Conservation (phyloP, 495 filamentous ascomycete species). For the Cladorrhinum samala region DNA sequence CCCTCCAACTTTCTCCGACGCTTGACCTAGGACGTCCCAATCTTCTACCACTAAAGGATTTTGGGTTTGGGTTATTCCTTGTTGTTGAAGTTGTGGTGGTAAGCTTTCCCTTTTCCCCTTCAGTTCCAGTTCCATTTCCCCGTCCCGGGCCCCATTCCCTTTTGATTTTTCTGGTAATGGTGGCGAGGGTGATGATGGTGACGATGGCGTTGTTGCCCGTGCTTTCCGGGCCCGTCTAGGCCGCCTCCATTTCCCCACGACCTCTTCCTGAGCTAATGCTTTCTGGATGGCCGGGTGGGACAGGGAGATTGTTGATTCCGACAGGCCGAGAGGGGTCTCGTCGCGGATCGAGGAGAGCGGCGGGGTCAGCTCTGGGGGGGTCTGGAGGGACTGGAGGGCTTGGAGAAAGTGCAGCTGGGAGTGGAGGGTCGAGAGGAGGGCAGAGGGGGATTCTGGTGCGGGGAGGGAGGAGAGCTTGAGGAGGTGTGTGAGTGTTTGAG, state of each 20-base stretch:
- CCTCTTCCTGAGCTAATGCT: conserved; percentile 37
- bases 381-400: conserved; percentile 75
- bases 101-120: conserved; percentile 10
- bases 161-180: no score
- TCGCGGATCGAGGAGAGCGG: conserved; percentile 77
- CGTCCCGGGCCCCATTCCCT: no score
- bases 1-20: conserved; percentile 58
- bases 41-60: conserved; percentile 47
- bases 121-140: no score
- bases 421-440: conserved; percentile 58
- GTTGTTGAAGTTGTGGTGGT: conserved; percentile 1
- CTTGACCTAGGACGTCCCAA: conserved; percentile 64
- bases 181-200: no score
- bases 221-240: no score
- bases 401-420: conserved; percentile 87
- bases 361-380: conserved; percentile 47
- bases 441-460: conserved; percentile 55
- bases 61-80: no score
- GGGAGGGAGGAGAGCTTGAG: conserved; percentile 87
- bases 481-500: conserved; percentile 54
- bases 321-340: conserved; percentile 51
- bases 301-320: conserved; percentile 38
- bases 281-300: conserved; percentile 26
- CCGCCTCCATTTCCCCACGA: conserved; percentile 37
- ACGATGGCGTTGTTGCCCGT: no score